phyloP scores from a whole-genome alignment of 306 rosid species.

The Sophora flavescens region DNA sequence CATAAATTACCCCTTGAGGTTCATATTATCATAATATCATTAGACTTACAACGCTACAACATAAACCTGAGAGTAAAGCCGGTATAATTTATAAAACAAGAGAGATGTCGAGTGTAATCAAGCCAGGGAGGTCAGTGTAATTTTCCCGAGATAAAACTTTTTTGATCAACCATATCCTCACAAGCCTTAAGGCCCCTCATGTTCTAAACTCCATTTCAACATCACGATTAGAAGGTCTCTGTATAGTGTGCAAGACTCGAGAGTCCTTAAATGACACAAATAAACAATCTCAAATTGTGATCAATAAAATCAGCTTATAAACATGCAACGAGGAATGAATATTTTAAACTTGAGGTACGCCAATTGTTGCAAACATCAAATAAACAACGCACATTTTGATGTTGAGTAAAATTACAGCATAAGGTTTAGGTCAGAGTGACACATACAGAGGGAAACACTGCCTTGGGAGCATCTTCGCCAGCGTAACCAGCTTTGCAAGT shows the following conservation, averaged over 20 bases:
- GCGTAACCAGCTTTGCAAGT: slow-evolving; percentile 91
- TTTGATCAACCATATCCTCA: not conserved
- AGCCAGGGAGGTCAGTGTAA: too few relatives aligned
- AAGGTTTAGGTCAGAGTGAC: not conserved
- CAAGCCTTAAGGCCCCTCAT: not conserved
- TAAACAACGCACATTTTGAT: not conserved
- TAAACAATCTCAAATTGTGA: not conserved
- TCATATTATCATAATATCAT: too few relatives aligned
- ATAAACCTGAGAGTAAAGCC: too few relatives aligned
- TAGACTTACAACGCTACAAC: too few relatives aligned
- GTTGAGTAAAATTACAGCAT: not conserved
- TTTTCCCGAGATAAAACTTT: too few relatives aligned
- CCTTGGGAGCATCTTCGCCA: slow-evolving; percentile 89
- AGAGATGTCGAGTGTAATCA: too few relatives aligned
- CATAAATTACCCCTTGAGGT: too few relatives aligned
- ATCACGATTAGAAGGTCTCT: not conserved
- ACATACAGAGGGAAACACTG: slow-evolving; percentile 80
- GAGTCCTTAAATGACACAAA: not conserved
- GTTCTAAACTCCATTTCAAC: not conserved
- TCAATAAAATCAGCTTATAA: not conserved
- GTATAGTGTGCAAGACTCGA: not conserved
- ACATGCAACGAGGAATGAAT: not conserved
- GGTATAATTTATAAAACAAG: too few relatives aligned
- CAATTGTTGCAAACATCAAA: not conserved
- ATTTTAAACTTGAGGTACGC: not conserved